A percentile compares a stretch with the other conserved stretches of the same genome.
phyloP scores from a whole-genome alignment of 768 basidiomycete genomes.

The Russula lepida region DNA sequence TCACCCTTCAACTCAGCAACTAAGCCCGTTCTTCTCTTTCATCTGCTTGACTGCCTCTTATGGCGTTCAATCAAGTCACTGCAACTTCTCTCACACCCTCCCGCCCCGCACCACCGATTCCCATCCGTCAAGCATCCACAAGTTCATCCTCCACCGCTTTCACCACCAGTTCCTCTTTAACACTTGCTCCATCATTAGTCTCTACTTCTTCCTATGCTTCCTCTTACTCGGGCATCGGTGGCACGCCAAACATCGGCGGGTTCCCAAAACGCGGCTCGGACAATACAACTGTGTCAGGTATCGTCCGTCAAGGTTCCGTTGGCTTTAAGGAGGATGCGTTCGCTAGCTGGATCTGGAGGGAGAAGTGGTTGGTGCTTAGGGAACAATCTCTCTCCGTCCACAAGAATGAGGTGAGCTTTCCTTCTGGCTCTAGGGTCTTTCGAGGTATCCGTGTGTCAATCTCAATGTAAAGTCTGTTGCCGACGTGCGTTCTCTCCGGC shows the following conservation, averaged over 20 bases:
- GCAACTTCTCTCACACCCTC: slow-evolving; percentile 63
- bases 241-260: slow-evolving; percentile 76
- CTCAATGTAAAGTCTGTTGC: not conserved
- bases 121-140: slow-evolving; percentile 41
- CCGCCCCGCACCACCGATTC: slow-evolving; percentile 69
- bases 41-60: slow-evolving; percentile 19
- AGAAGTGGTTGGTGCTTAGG: slow-evolving; percentile 82
- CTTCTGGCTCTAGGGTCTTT: not conserved
- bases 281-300: slow-evolving; percentile 30
- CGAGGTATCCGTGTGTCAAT: not conserved
- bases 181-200: slow-evolving; percentile 37
- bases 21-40: not conserved
- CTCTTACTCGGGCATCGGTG: slow-evolving; percentile 77
- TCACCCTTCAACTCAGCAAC: not conserved
- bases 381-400: slow-evolving; percentile 74
- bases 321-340: slow-evolving; percentile 93
- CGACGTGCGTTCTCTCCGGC: not conserved
- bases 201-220: slow-evolving; percentile 53
- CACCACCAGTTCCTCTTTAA: slow-evolving; percentile 54
- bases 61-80: slow-evolving; percentile 44
- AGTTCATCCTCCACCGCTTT: slow-evolving; percentile 40
- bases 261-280: slow-evolving; percentile 55
- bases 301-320: slow-evolving; percentile 65
- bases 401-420: slow-evolving; percentile 78
- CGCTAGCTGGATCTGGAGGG: slow-evolving; percentile 84